Base-by-base conservation (phyloP, 2,329 filamentous ascomycete genomes). In the Ilyonectria mors-panacis region DNA sequence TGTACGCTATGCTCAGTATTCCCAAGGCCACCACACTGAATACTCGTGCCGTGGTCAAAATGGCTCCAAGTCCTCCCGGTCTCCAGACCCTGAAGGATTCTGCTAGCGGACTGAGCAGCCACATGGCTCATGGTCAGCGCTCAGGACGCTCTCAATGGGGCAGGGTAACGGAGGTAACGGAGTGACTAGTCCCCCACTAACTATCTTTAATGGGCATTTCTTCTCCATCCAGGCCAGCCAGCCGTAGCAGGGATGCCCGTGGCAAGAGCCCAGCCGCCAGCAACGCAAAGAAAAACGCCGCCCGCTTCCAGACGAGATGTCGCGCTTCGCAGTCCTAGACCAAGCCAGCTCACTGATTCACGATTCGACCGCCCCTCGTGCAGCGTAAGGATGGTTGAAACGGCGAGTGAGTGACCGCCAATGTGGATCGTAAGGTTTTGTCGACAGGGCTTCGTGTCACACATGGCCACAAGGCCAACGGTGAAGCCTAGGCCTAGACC, bases 191-290 rank as follows among this genome's bases (percentile, higher is more conserved):
- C 21, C 35, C 33, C 44, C 56, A 51, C 62, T 59, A 55, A 37
- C 56, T 30, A 42, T 65, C 47, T 59, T 48, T n/a, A 21, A 54
- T 47, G 47, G 55, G 39, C 28, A 23, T 39, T 37, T 28, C 13
- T 33, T 39, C 55, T 26, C 33, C 59, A 47, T 6, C 26, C 6
- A 28, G 35, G 23, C 37, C 10, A 44, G 9, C 30, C 55, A 58
- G 55, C 55, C 42, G 30, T 48, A 15, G 17, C 26, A 26, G 55
- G 19, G 13, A 48, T 58, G 26, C 30, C 17, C 9, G 55, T 64
- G 62, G 51, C 63, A 59, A 59, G 45, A 44, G 42, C 8, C 17
- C 5, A 3, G 33, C 57, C 35, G 21, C 47, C 57, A 59, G 47
- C 45, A 39, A 21, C n/a, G 37, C 15, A 17, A 7, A 37, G 48